Evolutionary conservation across 140 eudicot species (phyloP), one percentile per base, ranked within the genome.

Genomic region (Erigeron philadelphicus): DNA sequence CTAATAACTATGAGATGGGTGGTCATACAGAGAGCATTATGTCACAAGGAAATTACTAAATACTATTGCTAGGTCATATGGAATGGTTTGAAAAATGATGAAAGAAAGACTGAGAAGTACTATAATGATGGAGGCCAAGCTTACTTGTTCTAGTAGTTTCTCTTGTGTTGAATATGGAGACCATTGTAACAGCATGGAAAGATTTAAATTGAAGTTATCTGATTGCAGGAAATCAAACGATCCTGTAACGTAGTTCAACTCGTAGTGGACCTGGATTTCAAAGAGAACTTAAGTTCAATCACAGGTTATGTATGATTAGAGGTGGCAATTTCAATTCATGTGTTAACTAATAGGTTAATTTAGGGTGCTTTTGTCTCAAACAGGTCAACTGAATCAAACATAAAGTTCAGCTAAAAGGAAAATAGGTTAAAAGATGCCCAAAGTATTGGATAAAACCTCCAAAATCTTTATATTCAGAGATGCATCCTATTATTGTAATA

Each of bases 81-180:
- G 38, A 50, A n/a, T 50, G 56, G 19, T 13, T 50, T 23, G 44
- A 66, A 12, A 66, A 12, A 46, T 6, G 21, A 18, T 13, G 13
- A 38, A 63, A 56, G 13, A 38, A 63, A 56, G 7, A 18, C 17
- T 7, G 16, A 5, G 17, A 6, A 55, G 1, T 1, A 54, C 16
- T 7, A 56, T 62, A 18, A 0, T 55, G 23, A 4, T 19, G 8
- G 42, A 44, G 38, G 60, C 17, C 53, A 70, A 21, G 43, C 87
- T 55, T 64, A 88, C 98, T 80, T 88, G 98, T 68, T 88, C 68
- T 72, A 92, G 72, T 52, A 92, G 84, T 67, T 81, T 80, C 25
- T 77, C 81, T 79, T 87, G 84, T 58, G 86, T 79, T 47, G 92
- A 75, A 83, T 71, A 82, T 35, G 98, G 98, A 19, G 98, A 92